phyloP scores from a whole-genome alignment of 129 eudicot species.

The Sambucus nigra region DNA sequence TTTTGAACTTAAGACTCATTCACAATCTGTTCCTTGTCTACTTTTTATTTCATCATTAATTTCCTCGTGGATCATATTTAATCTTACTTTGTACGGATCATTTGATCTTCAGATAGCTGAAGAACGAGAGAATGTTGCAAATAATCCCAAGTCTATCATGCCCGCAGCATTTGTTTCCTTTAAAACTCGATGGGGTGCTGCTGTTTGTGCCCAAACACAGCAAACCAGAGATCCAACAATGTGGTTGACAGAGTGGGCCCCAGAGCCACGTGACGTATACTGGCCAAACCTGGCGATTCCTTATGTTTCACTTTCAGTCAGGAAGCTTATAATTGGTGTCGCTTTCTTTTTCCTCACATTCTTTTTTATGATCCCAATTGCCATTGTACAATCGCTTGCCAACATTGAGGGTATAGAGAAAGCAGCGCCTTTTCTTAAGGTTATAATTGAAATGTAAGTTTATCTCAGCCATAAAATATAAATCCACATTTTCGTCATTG shows the following conservation, averaged over 20 bases:
- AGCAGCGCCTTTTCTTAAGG: constrained; percentile 42
- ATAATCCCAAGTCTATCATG: constrained; percentile 59
- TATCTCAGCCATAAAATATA: not conserved
- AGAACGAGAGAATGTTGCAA: constrained; percentile 47
- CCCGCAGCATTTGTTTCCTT: constrained; percentile 90
- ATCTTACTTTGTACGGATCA: not conserved
- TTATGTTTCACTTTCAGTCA: constrained; percentile 51
- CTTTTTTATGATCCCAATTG: constrained; percentile 75
- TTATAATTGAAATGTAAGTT: constrained; percentile 60
- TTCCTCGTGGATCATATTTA: not conserved
- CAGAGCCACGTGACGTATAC: constrained; percentile 80
- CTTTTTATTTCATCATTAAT: too few relatives aligned
- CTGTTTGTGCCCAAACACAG: constrained; percentile 92
- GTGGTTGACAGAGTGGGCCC: constrained; percentile 90
- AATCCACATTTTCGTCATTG: too few relatives aligned
- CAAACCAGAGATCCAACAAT: constrained; percentile 70
- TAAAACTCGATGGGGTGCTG: constrained; percentile 87
- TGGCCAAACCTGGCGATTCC: constrained; percentile 76
- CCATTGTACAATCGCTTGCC: constrained; percentile 78
- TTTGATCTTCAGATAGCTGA: constrained; percentile 50
- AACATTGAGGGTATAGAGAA: constrained; percentile 71
- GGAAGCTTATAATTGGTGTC: constrained; percentile 56
- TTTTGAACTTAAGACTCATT: too few relatives aligned
- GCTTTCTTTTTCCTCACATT: constrained; percentile 84
- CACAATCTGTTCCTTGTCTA: too few relatives aligned